A percentile compares a stretch with the other conserved stretches of the same genome.
phyloP scores from a whole-genome alignment of 1,284 basidiomycete genomes.

The Cutaneotrichosporon sp. region DNA sequence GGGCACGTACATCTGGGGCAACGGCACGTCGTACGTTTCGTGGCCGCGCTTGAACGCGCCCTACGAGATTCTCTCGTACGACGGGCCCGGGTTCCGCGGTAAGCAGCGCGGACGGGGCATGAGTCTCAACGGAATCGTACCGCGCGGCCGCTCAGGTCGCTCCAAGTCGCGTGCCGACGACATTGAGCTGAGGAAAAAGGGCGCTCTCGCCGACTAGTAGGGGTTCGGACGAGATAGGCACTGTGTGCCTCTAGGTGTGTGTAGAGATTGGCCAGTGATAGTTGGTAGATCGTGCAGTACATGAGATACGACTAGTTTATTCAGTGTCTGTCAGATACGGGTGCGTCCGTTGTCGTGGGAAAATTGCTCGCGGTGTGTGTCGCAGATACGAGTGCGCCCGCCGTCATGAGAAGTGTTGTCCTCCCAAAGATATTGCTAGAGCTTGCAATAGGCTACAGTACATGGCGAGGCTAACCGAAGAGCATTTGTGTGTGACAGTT shows the following conservation, averaged over 20 bases:
- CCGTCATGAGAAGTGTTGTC: too few relatives aligned
- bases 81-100: constrained; percentile 77
- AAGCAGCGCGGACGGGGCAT: constrained; percentile 69
- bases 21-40: constrained; percentile 69
- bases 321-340: too few relatives aligned
- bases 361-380: too few relatives aligned
- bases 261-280: background rate
- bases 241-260: background rate
- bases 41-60: constrained; percentile 88
- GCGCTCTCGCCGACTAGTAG: constrained; percentile 44
- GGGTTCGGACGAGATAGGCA: too few relatives aligned
- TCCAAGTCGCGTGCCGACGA: constrained; percentile 22
- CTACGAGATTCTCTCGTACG: constrained; percentile 77
- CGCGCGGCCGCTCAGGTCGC: constrained; percentile 39
- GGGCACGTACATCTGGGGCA: constrained; percentile 64
- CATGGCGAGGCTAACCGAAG: too few relatives aligned
- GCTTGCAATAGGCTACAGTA: too few relatives aligned
- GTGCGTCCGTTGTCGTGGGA: too few relatives aligned
- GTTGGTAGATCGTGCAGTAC: background rate
- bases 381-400: too few relatives aligned
- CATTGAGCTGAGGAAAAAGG: constrained; percentile 46
- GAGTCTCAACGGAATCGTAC: constrained; percentile 43
- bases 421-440: too few relatives aligned
- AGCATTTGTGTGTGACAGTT: too few relatives aligned
- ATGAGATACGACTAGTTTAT: background rate